These are phyloP conservation scores for Acer saccharum DNA, from an alignment of 345 rosid genomes.

Conservation along the genomic window DNA sequence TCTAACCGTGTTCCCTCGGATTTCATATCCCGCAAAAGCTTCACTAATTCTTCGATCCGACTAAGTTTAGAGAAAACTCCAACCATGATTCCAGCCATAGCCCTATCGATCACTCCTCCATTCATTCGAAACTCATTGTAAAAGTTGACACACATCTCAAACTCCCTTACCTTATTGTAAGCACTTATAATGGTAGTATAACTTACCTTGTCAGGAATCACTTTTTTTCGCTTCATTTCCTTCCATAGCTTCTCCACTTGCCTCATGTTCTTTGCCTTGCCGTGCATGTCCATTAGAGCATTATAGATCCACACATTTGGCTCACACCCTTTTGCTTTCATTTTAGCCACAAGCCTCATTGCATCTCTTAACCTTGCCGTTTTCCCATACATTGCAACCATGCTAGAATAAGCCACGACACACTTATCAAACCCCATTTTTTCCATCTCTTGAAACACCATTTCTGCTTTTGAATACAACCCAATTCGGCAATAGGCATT, in stretches of 20 bases:
- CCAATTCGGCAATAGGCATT: constrained; percentile 64
- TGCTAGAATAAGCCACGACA: constrained; percentile 78
- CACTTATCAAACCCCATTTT: constrained; percentile 68
- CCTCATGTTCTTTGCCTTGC: constrained; percentile 61
- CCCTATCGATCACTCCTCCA: constrained; percentile 62
- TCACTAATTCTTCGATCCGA: constrained; percentile 63
- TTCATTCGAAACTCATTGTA: constrained; percentile 61
- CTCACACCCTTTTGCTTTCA: constrained; percentile 72
- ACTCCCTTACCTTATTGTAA: constrained; percentile 64
- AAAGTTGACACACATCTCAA: constrained; percentile 52
- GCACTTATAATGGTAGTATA: constrained; percentile 76
- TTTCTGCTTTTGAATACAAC: constrained; percentile 63
- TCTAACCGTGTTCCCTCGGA: constrained; percentile 59
- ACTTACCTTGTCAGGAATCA: constrained; percentile 75
- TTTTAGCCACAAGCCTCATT: constrained; percentile 65
- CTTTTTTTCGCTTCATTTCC: constrained; percentile 75
- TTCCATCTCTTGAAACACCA: constrained; percentile 65
- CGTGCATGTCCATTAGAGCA: constrained; percentile 81
- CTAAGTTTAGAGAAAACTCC: constrained; percentile 79
- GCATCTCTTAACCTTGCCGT: constrained; percentile 65
- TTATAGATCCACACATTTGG: constrained; percentile 91
- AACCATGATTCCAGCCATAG: constrained; percentile 84
- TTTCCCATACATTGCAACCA: constrained; percentile 82
- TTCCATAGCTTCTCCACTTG: constrained; percentile 84
- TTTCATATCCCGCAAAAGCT: constrained; percentile 71